A percentile compares a stretch with the other conserved stretches of the same genome.
phyloP scores from a whole-genome alignment of 805 yeast species.

The Candida boleticola region DNA sequence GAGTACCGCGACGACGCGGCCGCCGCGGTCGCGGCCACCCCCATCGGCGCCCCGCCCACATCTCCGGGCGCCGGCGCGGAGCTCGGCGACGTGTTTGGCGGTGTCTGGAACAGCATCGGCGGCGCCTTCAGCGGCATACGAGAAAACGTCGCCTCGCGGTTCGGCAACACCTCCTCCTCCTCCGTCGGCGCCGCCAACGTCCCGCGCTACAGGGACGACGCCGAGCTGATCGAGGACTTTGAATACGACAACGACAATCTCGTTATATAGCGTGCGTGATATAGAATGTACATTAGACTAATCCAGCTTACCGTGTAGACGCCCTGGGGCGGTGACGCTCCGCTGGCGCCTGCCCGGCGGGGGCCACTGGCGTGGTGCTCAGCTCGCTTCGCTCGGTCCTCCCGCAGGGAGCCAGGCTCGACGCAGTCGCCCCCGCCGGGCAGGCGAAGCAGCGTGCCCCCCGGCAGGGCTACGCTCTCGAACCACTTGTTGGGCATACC shows the following conservation, averaged over 20 bases:
- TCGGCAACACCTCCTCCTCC: conserved; percentile 9
- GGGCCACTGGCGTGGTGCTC: neutral
- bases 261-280: conserved; percentile 23
- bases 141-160: conserved; percentile 16
- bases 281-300: neutral
- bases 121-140: conserved; percentile 22
- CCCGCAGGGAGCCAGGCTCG: neutral
- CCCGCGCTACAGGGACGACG: conserved; percentile 22
- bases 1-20: conserved; percentile 20
- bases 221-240: conserved; percentile 31
- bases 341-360: neutral
- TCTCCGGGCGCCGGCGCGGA: neutral
- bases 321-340: too few relatives aligned
- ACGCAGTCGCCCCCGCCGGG: neutral
- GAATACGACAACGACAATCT: conserved; percentile 34
- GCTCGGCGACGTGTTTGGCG: conserved; percentile 4
- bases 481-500: too few relatives aligned
- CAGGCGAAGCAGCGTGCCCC: too few relatives aligned
- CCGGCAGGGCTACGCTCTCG: too few relatives aligned
- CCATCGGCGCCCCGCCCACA: neutral
- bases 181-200: conserved; percentile 9
- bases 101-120: conserved; percentile 28
- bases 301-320: neutral
- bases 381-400: too few relatives aligned
- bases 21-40: neutral